Evolutionary conservation across 1,284 basidiomycete genomes (phyloP).

Genomic region (Bothia castanella): DNA sequence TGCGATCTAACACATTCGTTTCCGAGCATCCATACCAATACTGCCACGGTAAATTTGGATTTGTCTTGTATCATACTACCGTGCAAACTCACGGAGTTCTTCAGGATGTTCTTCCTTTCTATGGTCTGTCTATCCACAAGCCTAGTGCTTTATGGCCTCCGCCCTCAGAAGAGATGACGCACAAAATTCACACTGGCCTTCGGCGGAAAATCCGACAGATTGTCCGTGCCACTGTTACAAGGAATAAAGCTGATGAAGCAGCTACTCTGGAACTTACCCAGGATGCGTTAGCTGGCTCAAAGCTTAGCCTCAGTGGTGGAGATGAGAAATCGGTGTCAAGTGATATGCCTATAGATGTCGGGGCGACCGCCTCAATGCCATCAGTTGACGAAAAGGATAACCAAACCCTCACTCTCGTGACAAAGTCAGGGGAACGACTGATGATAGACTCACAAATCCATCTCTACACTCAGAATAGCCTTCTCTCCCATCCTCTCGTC

Average conservation of each 20-base stretch:
- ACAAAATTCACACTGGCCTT: constrained; percentile 58
- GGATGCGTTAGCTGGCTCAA: constrained; percentile 26
- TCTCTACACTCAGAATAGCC: constrained; percentile 83
- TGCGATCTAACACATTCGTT: constrained; percentile 95
- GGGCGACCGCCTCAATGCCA: constrained; percentile 46
- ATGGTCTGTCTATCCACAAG: constrained; percentile 72
- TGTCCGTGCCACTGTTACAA: constrained; percentile 36
- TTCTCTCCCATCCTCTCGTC: constrained; percentile 82
- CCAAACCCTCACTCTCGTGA: constrained; percentile 44
- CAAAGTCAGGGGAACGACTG: constrained; percentile 49
- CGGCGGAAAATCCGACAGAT: constrained; percentile 61
- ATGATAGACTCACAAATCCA: constrained; percentile 75
- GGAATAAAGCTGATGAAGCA: constrained; percentile 10
- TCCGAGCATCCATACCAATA: constrained; percentile 83
- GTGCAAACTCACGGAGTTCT: background rate
- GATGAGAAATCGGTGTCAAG: constrained; percentile 12
- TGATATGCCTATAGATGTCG: constrained; percentile 41
- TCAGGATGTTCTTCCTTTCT: constrained; percentile 71
- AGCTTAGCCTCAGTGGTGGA: constrained; percentile 18
- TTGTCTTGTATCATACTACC: background rate
- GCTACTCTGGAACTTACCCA: constrained; percentile 3
- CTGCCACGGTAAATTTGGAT: constrained; percentile 58
- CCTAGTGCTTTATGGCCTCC: constrained; percentile 92
- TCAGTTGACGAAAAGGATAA: constrained; percentile 30
- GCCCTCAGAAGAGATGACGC: constrained; percentile 70